Evolutionary conservation across 345 rosid species (phyloP).

Genomic region (Eucalyptus albens): DNA sequence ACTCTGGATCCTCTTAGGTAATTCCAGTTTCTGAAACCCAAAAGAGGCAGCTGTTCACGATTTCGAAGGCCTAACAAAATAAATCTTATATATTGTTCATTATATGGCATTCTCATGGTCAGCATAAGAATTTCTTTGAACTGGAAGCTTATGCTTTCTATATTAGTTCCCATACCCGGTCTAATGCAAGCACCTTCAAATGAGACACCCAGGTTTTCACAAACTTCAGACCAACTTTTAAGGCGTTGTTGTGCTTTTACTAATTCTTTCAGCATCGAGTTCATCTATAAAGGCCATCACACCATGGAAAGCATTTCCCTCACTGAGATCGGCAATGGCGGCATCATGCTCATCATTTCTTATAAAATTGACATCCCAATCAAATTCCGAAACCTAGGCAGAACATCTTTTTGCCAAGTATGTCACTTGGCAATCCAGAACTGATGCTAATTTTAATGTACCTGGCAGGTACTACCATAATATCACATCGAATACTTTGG

Average conservation of each 20-base stretch:
- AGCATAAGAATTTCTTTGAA: background rate
- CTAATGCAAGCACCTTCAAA: background rate
- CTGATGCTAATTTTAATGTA: background rate
- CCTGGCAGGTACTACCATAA: constrained; percentile 81
- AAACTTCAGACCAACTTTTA: background rate
- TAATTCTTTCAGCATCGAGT: background rate
- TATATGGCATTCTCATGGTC: background rate
- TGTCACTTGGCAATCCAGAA: background rate
- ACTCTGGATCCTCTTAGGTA: constrained; percentile 90
- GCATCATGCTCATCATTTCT: background rate
- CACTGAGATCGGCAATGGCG: background rate
- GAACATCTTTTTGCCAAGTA: background rate
- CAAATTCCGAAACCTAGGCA: background rate
- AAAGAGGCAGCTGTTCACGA: background rate
- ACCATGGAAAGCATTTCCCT: background rate
- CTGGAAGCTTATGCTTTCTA: background rate
- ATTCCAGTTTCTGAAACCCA: background rate
- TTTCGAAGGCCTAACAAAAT: background rate
- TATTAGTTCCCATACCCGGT: background rate
- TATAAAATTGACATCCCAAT: background rate
- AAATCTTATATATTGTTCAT: background rate
- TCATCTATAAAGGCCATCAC: background rate
- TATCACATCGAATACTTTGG: constrained; percentile 91
- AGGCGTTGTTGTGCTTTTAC: background rate
- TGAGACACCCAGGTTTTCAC: background rate